Evolutionary conservation across 371 early-diverging fungal species (phyloP).

Genomic region (Lichtheimia hyalospora): DNA sequence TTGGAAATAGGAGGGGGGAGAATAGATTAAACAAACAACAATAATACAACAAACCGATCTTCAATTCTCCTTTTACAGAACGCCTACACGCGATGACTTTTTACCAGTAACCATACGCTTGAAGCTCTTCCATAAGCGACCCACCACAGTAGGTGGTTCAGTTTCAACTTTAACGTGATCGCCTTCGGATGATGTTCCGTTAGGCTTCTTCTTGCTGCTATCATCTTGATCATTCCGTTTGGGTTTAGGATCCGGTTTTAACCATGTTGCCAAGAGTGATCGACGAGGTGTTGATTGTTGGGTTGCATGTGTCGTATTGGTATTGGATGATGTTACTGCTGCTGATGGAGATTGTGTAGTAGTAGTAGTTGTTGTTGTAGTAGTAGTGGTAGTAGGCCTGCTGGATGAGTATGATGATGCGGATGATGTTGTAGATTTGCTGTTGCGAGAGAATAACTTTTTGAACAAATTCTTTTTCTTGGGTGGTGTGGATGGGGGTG

Average conservation of each 20-base stretch:
- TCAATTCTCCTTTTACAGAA: constrained; percentile 21
- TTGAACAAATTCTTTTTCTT: constrained; percentile 1
- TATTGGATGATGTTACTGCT: constrained; percentile 5
- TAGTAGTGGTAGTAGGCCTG: background rate
- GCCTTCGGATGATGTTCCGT: constrained; percentile 5
- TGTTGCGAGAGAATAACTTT: constrained; percentile 8
- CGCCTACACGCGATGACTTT: constrained; percentile 45
- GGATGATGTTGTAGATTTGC: constrained; percentile 4
- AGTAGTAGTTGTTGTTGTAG: no score
- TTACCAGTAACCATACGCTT: constrained; percentile 40
- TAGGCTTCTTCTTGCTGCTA: background rate
- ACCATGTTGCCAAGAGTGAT: constrained; percentile 21
- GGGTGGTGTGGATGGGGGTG: constrained; percentile 3
- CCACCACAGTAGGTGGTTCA: constrained; percentile 14
- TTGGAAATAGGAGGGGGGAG: no score
- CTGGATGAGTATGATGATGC: constrained; percentile 2
- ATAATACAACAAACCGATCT: no score
- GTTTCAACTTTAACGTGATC: constrained; percentile 6
- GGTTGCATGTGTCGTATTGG: background rate
- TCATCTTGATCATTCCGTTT: background rate
- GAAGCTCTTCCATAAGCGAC: constrained; percentile 48
- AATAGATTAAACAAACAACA: no score
- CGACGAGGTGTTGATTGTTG: constrained; percentile 9
- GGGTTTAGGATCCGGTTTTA: constrained; percentile 4
- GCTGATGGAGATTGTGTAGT: constrained; percentile 2